Conservation (phyloP, 148 eudicot genomes). For the Arctostaphylos glauca region DNA sequence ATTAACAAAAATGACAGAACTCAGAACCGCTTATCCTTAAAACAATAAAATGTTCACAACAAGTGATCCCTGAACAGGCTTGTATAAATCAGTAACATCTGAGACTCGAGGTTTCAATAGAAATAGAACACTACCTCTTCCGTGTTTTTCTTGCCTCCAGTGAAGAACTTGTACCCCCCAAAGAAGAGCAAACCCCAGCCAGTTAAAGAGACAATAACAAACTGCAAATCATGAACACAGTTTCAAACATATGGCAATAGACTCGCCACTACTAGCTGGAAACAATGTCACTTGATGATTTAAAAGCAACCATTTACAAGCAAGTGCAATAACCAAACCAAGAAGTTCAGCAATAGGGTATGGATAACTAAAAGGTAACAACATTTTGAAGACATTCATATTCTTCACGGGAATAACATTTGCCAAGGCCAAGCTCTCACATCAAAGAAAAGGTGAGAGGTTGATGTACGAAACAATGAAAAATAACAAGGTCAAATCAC, state of each 20-base stretch:
- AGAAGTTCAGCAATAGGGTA: not conserved
- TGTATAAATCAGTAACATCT: not conserved
- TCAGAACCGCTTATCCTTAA: not conserved
- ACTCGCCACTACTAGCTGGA: not conserved
- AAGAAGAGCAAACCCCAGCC: constrained; percentile 68
- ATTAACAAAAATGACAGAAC: not conserved
- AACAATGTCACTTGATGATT: not conserved
- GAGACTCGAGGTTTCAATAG: not conserved
- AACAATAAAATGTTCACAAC: not conserved
- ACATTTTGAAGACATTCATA: not conserved
- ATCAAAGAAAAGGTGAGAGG: not conserved
- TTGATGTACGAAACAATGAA: not conserved
- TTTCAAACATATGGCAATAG: not conserved
- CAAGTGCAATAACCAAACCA: not conserved
- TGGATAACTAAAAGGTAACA: not conserved
- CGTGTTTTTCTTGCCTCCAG: constrained; percentile 58
- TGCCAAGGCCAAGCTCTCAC: not conserved
- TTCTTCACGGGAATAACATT: not conserved
- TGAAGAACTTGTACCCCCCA: constrained; percentile 58
- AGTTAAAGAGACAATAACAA: constrained; percentile 72
- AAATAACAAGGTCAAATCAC: not conserved
- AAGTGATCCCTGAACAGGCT: not conserved
- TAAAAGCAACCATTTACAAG: not conserved
- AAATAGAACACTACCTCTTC: constrained; percentile 43
- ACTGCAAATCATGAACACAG: constrained; percentile 42